Evolutionary conservation across 106 monocot species (phyloP).

Genomic region (Dendrobium huoshanense): DNA sequence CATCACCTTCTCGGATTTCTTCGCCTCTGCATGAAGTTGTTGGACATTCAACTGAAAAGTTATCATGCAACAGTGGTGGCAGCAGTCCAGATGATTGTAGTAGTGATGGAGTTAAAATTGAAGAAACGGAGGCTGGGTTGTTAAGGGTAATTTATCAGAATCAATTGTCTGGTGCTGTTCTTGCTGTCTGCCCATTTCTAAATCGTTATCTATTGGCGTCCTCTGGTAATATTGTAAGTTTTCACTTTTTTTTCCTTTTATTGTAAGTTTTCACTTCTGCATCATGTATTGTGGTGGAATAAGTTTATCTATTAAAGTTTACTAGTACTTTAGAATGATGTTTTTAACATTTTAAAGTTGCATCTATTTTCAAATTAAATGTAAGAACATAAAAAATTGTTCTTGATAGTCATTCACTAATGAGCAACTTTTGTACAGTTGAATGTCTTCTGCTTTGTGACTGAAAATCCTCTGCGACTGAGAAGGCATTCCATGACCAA

Average conservation of each 20-base stretch:
- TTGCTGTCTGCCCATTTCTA: constrained; percentile 67
- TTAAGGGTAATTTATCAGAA: constrained; percentile 33
- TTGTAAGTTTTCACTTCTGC: constrained; percentile 47
- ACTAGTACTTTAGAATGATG: not conserved
- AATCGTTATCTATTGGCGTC: constrained; percentile 76
- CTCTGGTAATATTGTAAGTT: constrained; percentile 84
- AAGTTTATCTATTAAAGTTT: not conserved
- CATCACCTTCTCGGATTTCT: constrained; percentile 28
- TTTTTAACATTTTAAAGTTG: not conserved
- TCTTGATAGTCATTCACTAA: not conserved
- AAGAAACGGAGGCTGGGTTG: constrained; percentile 32
- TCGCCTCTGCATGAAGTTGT: constrained; percentile 49
- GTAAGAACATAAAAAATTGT: not conserved
- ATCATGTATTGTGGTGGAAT: not conserved
- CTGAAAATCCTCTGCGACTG: constrained; percentile 58
- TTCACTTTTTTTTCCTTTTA: constrained; percentile 15
- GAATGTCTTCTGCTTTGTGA: constrained; percentile 62
- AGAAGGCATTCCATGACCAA: constrained; percentile 51
- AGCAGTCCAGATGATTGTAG: constrained; percentile 49
- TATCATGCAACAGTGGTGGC: constrained; percentile 40
- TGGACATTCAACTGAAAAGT: constrained; percentile 44
- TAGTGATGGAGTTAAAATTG: constrained; percentile 41
- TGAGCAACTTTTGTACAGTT: constrained; percentile 38
- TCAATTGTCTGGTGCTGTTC: constrained; percentile 61
- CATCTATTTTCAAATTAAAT: not conserved